These are phyloP conservation scores for Cephalotrichum gorgonifer DNA, from an alignment of 2,329 filamentous ascomycete genomes.

Conservation along the genomic window DNA sequence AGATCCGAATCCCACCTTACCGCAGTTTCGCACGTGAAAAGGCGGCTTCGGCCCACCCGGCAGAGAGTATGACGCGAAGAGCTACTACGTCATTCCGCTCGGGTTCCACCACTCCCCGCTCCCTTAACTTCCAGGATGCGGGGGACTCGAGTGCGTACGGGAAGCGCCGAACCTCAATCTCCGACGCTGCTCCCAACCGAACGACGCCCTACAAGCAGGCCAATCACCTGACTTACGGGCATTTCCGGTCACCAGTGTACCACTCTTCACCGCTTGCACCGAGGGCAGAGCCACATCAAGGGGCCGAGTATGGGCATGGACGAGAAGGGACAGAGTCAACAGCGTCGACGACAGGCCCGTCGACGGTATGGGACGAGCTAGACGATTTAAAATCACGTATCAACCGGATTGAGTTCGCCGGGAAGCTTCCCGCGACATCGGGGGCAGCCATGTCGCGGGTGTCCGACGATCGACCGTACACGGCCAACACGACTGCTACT, in stretches of 20 bases:
- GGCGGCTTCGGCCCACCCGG: conserved; percentile 25
- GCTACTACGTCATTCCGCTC: conserved; percentile 22
- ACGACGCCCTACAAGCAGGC: conserved; percentile 31
- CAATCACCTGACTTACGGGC: conserved; percentile 20
- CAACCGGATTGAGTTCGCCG: conserved; percentile 77
- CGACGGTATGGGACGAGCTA: conserved; percentile 94
- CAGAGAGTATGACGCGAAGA: conserved; percentile 23
- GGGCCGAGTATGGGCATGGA: conserved; percentile 23
- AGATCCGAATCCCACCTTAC: conserved; percentile 31
- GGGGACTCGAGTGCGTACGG: conserved; percentile 12
- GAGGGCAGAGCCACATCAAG: conserved; percentile 15
- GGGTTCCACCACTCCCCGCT: conserved; percentile 38
- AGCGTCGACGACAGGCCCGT: conserved; percentile 76
- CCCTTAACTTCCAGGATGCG: conserved; percentile 35
- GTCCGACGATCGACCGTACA: conserved; percentile 73
- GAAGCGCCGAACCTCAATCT: conserved; percentile 30
- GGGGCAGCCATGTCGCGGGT: conserved; percentile 66
- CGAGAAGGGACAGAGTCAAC: conserved; percentile 74
- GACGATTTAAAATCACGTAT: conserved; percentile 94
- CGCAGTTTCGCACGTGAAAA: conserved; percentile 32
- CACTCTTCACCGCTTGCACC: conserved; percentile 52
- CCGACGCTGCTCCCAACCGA: conserved; percentile 34
- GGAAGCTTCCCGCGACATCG: conserved; percentile 75
- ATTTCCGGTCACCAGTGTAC: conserved; percentile 31
- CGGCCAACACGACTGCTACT: conserved; percentile 83